Conservation (phyloP, 2,329 filamentous ascomycete genomes). For the Curvularia hawaiiensis region DNA sequence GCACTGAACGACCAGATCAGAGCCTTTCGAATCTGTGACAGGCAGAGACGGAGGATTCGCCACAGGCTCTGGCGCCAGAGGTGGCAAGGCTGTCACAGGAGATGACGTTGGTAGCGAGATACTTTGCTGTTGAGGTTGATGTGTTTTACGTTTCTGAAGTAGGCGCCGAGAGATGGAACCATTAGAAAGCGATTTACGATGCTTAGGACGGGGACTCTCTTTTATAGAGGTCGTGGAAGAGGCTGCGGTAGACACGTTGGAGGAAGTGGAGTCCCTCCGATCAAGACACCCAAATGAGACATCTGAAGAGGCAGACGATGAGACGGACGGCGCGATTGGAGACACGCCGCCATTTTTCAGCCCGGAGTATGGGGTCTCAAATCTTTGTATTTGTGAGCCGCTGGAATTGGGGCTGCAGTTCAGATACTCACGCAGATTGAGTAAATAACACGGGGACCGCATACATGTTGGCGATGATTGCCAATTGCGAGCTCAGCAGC, state of each 20-base stretch:
- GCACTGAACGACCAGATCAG: slow-evolving; percentile 38
- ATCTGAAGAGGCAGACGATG: slow-evolving; percentile 17
- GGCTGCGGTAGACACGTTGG: slow-evolving; percentile 18
- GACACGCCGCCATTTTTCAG: slow-evolving; percentile 9
- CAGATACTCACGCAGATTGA: slow-evolving; percentile 23
- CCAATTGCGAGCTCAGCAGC: not conserved
- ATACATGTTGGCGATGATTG: slow-evolving; percentile 22
- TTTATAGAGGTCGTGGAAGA: slow-evolving; percentile 21
- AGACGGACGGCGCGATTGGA: slow-evolving; percentile 9
- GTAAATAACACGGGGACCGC: slow-evolving; percentile 20
- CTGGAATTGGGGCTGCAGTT: not conserved
- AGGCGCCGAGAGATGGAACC: slow-evolving; percentile 19
- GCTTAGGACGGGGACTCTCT: slow-evolving; percentile 10
- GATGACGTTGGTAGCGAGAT: slow-evolving; percentile 5
- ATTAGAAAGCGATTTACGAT: slow-evolving; percentile 22
- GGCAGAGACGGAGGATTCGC: slow-evolving; percentile 1
- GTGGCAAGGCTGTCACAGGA: not conserved
- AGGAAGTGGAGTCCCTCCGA: slow-evolving; percentile 18
- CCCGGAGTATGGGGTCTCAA: slow-evolving; percentile 17
- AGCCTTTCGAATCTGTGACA: slow-evolving; percentile 25
- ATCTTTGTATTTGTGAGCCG: slow-evolving; percentile 18
- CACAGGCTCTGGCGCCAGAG: not conserved
- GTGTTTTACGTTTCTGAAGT: slow-evolving; percentile 19
- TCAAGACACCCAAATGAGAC: slow-evolving; percentile 15
- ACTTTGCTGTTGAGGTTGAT: slow-evolving; percentile 5